Base-by-base conservation (phyloP, 345 rosid species). In the Murraya paniculata region DNA sequence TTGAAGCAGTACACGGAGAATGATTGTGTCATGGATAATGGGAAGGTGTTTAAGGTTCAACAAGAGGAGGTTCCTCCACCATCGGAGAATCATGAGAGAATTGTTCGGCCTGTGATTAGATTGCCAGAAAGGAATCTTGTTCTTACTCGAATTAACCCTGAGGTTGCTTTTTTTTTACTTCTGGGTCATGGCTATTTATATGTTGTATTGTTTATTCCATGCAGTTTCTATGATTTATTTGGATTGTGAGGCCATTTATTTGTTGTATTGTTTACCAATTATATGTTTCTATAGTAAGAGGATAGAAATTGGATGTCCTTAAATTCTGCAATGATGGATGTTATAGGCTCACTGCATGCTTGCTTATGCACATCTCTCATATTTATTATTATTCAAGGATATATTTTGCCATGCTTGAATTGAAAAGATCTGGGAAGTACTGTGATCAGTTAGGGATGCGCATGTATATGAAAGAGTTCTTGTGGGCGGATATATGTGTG, bases 131-230 rank as follows among this genome's bases (percentile, higher is more conserved):
- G 80, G 81, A 90, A 93, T 72, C 82, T 86, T 41, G 96, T 97
- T 64, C 93, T 97, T 65, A 97, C 99, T 75, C 92, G 98, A 62
- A 97, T 97, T 84, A 93, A 94, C 86, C 98, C 99, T 2, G 98
- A 94, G 97, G 98, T 94, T 79, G 31, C 64, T 58, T 41, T 75
- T 64, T 59, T 39, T 55, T 71, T 45, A n/a, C 61, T 76, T 80
- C 33, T 9, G 68, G 45, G 68, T 11, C 50, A 45, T 45, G 50
- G 18, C 67, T 74, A 50, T 69, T 78, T 67, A 19, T 68, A 50
- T 79, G 8, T 67, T 80, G 57, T 22, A 60, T 57, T 79, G 6
- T 48, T 19, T 64, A 25, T 67, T 28, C 4, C 4, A 13, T 68
- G 58, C 65, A 7, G 14, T 64, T 27, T 6, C 48, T 13, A 16